Evolutionary conservation across 2,329 filamentous ascomycete species (phyloP).

Genomic region (Pseudocercospora macadamiae): DNA sequence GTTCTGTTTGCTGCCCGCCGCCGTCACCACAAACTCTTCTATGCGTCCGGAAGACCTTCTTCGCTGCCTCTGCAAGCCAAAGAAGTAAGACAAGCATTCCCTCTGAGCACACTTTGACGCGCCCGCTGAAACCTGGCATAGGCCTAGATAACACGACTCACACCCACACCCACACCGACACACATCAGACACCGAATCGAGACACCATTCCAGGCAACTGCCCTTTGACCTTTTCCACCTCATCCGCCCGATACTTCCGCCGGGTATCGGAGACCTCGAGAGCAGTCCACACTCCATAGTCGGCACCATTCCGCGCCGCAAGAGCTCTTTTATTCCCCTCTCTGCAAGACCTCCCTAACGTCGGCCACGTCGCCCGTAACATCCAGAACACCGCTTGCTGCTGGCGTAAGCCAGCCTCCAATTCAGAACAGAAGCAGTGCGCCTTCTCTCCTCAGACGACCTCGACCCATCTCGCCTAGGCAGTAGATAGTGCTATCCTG

Average conservation of each 20-base stretch:
- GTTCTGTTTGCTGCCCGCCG: background rate
- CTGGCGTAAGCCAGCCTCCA: slow-evolving; percentile 85
- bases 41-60: slow-evolving; percentile 92
- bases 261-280: slow-evolving; percentile 82
- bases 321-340: slow-evolving; percentile 80
- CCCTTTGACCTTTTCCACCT: slow-evolving; percentile 57
- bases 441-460: slow-evolving; percentile 96
- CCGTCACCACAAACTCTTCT: slow-evolving; percentile 49
- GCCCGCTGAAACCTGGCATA: slow-evolving; percentile 36
- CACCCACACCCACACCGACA: slow-evolving; percentile 18
- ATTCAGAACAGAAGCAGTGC: slow-evolving; percentile 64
- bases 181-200: background rate
- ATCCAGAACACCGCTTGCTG: slow-evolving; percentile 59
- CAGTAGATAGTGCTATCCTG: slow-evolving; percentile 82
- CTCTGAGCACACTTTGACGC: slow-evolving; percentile 11
- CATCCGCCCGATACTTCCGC: slow-evolving; percentile 75
- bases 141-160: slow-evolving; percentile 69
- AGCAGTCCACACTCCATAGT: slow-evolving; percentile 59
- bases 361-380: slow-evolving; percentile 64
- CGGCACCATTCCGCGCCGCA: slow-evolving; percentile 86
- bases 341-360: slow-evolving; percentile 92
- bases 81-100: slow-evolving; percentile 67
- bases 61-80: slow-evolving; percentile 90
- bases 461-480: slow-evolving; percentile 86
- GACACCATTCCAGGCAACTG: slow-evolving; percentile 59